Percentiles rank a stretch among this genome's conserved stretches.
Evolutionary conservation across 1,284 basidiomycete species (phyloP).

Genomic region (Flammula alnicola): DNA sequence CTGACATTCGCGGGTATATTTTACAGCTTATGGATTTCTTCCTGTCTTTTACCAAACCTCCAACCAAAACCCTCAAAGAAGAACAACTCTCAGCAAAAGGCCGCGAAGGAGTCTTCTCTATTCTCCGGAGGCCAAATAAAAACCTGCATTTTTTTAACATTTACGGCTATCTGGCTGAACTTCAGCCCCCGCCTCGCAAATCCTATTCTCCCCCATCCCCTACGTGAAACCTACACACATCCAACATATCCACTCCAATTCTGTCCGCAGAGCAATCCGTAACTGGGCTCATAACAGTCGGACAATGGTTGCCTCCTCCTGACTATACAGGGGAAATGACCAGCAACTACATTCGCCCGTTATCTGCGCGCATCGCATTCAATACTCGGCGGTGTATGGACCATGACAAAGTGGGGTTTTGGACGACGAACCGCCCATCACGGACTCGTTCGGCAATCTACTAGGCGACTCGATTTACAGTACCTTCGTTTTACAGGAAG

Average conservation of each 20-base stretch:
- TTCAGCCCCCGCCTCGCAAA: slow-evolving; percentile 46
- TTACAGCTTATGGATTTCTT: slow-evolving; percentile 35
- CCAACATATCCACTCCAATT: slow-evolving; percentile 63
- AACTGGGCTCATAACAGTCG: slow-evolving; percentile 84
- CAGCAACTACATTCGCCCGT: slow-evolving; percentile 60
- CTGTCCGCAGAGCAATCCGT: slow-evolving; percentile 71
- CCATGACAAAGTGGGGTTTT: slow-evolving; percentile 54
- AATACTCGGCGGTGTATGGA: slow-evolving; percentile 89
- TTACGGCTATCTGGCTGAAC: slow-evolving; percentile 42
- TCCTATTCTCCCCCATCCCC: slow-evolving; percentile 60
- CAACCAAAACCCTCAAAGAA: slow-evolving; percentile 21
- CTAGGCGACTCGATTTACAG: slow-evolving; percentile 83
- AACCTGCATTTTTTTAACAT: slow-evolving; percentile 35
- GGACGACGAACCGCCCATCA: slow-evolving; percentile 43
- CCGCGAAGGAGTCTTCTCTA: slow-evolving; percentile 20
- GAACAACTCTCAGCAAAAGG: slow-evolving; percentile 21
- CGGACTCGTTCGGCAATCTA: slow-evolving; percentile 56
- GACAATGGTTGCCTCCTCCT: slow-evolving; percentile 59
- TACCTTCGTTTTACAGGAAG: slow-evolving; percentile 87
- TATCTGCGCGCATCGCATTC: slow-evolving; percentile 89
- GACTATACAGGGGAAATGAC: slow-evolving; percentile 30
- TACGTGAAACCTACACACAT: slow-evolving; percentile 55
- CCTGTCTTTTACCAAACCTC: slow-evolving; percentile 12
- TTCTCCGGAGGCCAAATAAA: slow-evolving; percentile 33
- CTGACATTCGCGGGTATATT: slow-evolving; percentile 36